These are phyloP conservation scores for Dillenia turbinata DNA, from an alignment of 164 flowering plant genomes.

Conservation along the genomic window DNA sequence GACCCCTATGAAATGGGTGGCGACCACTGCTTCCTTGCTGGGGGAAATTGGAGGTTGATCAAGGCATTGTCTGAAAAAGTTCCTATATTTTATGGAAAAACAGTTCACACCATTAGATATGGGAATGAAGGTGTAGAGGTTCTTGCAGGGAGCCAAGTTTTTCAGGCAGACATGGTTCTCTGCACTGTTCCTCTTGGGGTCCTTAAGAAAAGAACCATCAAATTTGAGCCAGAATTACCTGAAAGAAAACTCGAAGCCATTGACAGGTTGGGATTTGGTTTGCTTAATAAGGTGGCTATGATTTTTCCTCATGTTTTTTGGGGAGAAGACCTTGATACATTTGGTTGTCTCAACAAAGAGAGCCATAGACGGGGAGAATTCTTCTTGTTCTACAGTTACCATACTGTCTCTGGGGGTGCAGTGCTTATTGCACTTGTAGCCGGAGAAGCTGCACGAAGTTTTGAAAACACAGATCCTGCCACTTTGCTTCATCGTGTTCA, in stretches of 20 bases:
- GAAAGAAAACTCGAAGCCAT: slow-evolving; percentile 74
- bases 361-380: slow-evolving; percentile 71
- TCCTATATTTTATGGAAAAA: slow-evolving; percentile 72
- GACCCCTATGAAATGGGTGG: slow-evolving; percentile 99
- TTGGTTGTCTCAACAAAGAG: slow-evolving; percentile 62
- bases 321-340: slow-evolving; percentile 93
- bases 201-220: slow-evolving; percentile 55
- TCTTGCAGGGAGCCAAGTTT: slow-evolving; percentile 62
- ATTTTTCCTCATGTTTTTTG: slow-evolving; percentile 84
- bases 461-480: slow-evolving; percentile 67
- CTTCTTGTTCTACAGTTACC: slow-evolving; percentile 83
- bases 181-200: slow-evolving; percentile 98
- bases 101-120: slow-evolving; percentile 60
- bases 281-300: slow-evolving; percentile 94
- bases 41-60: slow-evolving; percentile 79
- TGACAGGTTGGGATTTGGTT: slow-evolving; percentile 84
- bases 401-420: slow-evolving; percentile 91
- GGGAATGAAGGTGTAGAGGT: slow-evolving; percentile 78
- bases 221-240: slow-evolving; percentile 84
- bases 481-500: slow-evolving; percentile 60
- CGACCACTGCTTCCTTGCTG: slow-evolving; percentile 93
- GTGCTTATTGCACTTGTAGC: slow-evolving; percentile 86
- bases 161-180: slow-evolving; percentile 75
- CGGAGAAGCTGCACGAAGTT: slow-evolving; percentile 82
- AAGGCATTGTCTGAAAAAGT: slow-evolving; percentile 70